A percentile compares a stretch with the other conserved stretches of the same genome.
Conservation (phyloP, 768 basidiomycete species). For the Leccinum subgranulosum region DNA sequence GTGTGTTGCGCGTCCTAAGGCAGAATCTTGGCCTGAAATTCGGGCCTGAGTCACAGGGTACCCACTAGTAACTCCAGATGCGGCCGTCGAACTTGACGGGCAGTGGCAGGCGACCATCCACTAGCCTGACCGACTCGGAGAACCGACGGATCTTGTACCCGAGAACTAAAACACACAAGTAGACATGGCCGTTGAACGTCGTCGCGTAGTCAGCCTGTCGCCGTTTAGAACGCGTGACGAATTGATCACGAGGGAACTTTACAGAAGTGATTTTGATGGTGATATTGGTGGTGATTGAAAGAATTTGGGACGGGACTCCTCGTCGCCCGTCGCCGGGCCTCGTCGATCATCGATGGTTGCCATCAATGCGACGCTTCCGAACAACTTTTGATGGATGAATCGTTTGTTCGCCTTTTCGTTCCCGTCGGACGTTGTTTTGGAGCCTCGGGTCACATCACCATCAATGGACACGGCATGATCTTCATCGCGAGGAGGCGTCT, state of each 20-base stretch:
- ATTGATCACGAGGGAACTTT: not conserved
- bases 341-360: not conserved
- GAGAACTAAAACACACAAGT: not conserved
- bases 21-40: not conserved
- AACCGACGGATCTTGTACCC: not conserved
- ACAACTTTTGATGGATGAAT: not conserved
- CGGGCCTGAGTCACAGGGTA: not conserved
- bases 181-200: not conserved
- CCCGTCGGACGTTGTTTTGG: not conserved
- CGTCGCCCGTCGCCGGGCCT: not conserved
- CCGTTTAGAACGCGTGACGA: not conserved
- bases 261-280: not conserved
- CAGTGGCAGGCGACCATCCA: not conserved
- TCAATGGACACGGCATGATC: not conserved
- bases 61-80: not conserved
- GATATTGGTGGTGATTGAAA: not conserved
- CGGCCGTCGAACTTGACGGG: not conserved
- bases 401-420: not conserved
- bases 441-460: not conserved
- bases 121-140: not conserved
- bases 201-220: not conserved
- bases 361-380: not conserved
- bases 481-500: not conserved
- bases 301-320: not conserved
- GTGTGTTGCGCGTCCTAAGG: not conserved